Conservation (phyloP, 2,329 filamentous ascomycete species). For the Tympanopsis confertula region DNA sequence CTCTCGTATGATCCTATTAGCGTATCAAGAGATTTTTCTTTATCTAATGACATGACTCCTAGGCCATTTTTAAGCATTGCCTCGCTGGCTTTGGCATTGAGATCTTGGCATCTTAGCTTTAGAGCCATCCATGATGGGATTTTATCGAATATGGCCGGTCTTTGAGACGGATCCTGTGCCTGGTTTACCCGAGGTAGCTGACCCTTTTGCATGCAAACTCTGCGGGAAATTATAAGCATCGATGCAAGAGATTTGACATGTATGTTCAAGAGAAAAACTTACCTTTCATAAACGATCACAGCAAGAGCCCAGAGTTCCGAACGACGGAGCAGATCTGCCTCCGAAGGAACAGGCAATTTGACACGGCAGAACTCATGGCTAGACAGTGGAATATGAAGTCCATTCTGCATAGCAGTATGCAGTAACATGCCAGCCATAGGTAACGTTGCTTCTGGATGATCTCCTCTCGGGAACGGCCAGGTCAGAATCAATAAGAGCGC, state of each 20-base stretch:
- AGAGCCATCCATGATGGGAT: slow-evolving; percentile 19
- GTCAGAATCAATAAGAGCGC: slow-evolving; percentile 21
- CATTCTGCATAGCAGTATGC: slow-evolving; percentile 28
- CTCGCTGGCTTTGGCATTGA: slow-evolving; percentile 19
- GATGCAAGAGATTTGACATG: slow-evolving; percentile 1
- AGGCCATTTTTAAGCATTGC: slow-evolving; percentile 23
- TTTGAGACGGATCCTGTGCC: slow-evolving; percentile 20
- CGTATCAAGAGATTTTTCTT: slow-evolving; percentile 22
- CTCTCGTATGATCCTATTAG: slow-evolving; percentile 20
- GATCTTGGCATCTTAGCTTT: slow-evolving; percentile 21
- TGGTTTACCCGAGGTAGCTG: slow-evolving; percentile 19
- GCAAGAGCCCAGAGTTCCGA: slow-evolving; percentile 26
- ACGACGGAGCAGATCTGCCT: slow-evolving; percentile 20
- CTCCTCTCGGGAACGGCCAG: slow-evolving; percentile 24
- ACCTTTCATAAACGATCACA: slow-evolving; percentile 24
- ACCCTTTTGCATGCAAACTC: slow-evolving; percentile 22
- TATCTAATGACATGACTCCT: slow-evolving; percentile 20
- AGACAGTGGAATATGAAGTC: slow-evolving; percentile 25
- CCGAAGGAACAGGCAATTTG: slow-evolving; percentile 13
- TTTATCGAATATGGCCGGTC: slow-evolving; percentile 17
- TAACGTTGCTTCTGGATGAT: slow-evolving; percentile 18
- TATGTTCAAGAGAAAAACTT: slow-evolving; percentile 1
- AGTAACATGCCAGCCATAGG: slow-evolving; percentile 21
- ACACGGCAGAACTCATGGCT: slow-evolving; percentile 25
- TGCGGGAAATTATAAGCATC: slow-evolving; percentile 6